A percentile compares a stretch with the other conserved stretches of the same genome.
These are phyloP conservation scores for Simmondsia chinensis DNA, from an alignment of 148 eudicot species.

Conservation along the genomic window DNA sequence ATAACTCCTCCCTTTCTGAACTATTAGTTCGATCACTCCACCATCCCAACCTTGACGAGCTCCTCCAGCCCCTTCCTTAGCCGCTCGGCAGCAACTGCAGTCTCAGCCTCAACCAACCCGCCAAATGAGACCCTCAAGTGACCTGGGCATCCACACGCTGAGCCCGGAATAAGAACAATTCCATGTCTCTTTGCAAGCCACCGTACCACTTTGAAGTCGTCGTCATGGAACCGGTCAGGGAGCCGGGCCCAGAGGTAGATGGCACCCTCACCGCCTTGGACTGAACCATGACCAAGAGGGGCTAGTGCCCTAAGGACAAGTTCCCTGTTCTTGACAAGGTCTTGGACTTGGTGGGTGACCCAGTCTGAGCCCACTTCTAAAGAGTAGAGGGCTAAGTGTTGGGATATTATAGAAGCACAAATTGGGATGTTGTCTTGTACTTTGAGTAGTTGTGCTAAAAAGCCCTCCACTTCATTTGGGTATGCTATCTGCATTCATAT, in stretches of 20 bases:
- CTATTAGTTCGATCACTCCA: too few relatives aligned
- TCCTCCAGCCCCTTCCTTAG: slow-evolving; percentile 72
- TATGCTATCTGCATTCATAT: slow-evolving; percentile 96
- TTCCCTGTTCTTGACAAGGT: slow-evolving; percentile 53
- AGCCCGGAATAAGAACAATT: slow-evolving; percentile 69
- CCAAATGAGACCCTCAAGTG: slow-evolving; percentile 77
- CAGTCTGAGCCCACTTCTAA: slow-evolving; percentile 73
- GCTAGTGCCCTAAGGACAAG: slow-evolving; percentile 60
- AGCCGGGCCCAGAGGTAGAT: slow-evolving; percentile 93
- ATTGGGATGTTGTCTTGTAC: slow-evolving; percentile 96
- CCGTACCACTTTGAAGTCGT: slow-evolving; percentile 63
- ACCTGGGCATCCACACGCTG: slow-evolving; percentile 80
- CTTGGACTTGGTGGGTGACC: slow-evolving; percentile 68
- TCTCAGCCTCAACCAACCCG: slow-evolving; percentile 55
- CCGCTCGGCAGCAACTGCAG: slow-evolving; percentile 60
- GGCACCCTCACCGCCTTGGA: slow-evolving; percentile 98
- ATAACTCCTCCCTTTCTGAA: too few relatives aligned
- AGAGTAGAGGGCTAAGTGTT: slow-evolving; percentile 65
- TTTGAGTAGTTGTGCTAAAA: slow-evolving; percentile 62
- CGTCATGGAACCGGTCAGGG: slow-evolving; percentile 42
- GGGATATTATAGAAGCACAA: slow-evolving; percentile 78
- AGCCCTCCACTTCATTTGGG: slow-evolving; percentile 66
- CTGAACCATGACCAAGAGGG: slow-evolving; percentile 54
- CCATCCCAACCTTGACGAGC: slow-evolving; percentile 69
- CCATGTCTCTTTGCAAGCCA: slow-evolving; percentile 77